Base-by-base conservation (phyloP, 768 basidiomycete species). In the Cyathus striatus region DNA sequence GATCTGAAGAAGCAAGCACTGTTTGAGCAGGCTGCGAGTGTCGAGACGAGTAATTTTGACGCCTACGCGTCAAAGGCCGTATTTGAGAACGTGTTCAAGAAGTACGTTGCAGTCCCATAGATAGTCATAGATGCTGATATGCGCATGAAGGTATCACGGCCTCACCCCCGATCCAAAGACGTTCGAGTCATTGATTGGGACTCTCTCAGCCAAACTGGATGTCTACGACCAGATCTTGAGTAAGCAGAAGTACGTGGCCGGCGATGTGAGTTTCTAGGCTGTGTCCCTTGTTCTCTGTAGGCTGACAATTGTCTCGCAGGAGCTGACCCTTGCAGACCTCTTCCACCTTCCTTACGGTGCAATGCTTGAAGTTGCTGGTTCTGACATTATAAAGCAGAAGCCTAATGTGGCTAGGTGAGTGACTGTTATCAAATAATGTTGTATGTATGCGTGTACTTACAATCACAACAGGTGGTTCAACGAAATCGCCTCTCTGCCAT, bases 201-300 rank as follows among this genome's bases (percentile, higher is more conserved):
- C 49, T 7, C 53, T 76, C 14, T 59, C 59, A 1, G 51, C 48
- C 3, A 73, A 67, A 36, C 64, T 83, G 3, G 69, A 75, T 14
- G 74, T 51, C 3, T 83, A 81, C 47, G 72, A 83, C 7, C 52
- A 48, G 13, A 75, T 84, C 27, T 63, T 83, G 13, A 55, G 60
- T 16, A 80, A 75, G 55, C 70, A 74, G 24, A 57, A 64, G 23
- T 83, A 79, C 49, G 57, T 81, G 5, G 75, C 75, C 21, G 81
- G 82, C n/a, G 62, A 78, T 48, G 79, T 76, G 46, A 41, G 69
- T 59, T n/a, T n/a, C n/a, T n/a, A n/a, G n/a, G n/a, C n/a, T n/a
- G n/a, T n/a, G n/a, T n/a, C n/a, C n/a, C n/a, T n/a, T n/a, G n/a
- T n/a, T n/a, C n/a, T n/a, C n/a, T n/a, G n/a, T n/a, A n/a, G n/a